phyloP scores from a whole-genome alignment of 2,329 filamentous ascomycete species.

The Reticulascus tulasneorum region DNA sequence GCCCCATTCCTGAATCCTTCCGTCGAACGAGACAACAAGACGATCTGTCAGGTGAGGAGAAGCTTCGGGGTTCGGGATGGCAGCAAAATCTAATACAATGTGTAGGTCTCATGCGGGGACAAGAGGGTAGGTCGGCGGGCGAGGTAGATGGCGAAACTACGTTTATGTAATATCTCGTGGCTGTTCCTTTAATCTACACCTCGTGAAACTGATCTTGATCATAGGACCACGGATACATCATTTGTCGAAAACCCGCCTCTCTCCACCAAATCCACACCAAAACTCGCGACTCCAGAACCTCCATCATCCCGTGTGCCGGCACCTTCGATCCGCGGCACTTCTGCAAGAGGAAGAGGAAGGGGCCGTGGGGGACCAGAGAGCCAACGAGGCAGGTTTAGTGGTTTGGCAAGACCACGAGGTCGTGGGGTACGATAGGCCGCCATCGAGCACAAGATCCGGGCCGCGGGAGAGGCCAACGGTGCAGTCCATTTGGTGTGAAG shows the following conservation, averaged over 20 bases:
- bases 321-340: conserved; percentile 35
- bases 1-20: conserved; percentile 81
- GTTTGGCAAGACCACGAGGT: conserved; percentile 41
- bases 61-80: too few species aligned
- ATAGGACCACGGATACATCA: conserved; percentile 82
- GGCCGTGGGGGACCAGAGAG: conserved; percentile 24
- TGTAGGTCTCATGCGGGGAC: too few species aligned
- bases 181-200: too few species aligned
- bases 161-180: conserved; percentile 59
- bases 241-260: conserved; percentile 79
- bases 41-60: conserved; percentile 25
- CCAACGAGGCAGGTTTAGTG: conserved; percentile 39
- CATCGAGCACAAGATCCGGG: too few species aligned
- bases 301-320: conserved; percentile 41
- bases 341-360: conserved; percentile 21
- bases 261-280: conserved; percentile 46
- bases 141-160: conserved; percentile 67
- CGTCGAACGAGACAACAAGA: conserved; percentile 58
- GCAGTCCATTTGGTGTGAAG: too few species aligned
- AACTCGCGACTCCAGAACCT: conserved; percentile 37
- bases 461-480: too few species aligned
- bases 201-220: too few species aligned
- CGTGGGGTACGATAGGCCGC: conserved; percentile 43
- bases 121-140: too few species aligned
- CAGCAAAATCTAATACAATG: neutral